Base-by-base conservation (phyloP, 345 rosid species). In the Eutrema japonicum region DNA sequence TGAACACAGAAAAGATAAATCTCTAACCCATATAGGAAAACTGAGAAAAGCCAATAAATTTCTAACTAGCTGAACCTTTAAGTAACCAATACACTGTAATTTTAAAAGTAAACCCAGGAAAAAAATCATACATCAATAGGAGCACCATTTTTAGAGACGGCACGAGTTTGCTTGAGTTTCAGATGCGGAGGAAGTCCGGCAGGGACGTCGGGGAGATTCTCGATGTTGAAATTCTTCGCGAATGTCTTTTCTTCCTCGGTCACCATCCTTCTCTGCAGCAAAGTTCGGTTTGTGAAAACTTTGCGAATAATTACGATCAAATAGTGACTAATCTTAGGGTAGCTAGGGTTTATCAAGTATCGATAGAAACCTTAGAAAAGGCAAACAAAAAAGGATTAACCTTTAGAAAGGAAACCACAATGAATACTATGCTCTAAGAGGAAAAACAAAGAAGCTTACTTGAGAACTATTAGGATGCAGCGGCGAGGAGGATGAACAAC, bases 161-260 rank as follows among this genome's bases (percentile, higher is more conserved):
- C 92, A 8, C 95, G 89, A 75, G 82, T 84, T 77, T 78, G 78
- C 49, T 86, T 89, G 54, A 79, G 82, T 64, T 87, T 81, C 5
- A 87, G 83, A 74, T 87, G 92, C 0, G 89, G 86, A 11, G 96
- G 89, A n/a, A 91, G 85, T 70, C 80, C 79, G 8, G 80, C 70
- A 26, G 94, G 92, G 22, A 91, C 91, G 72, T 93, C 98, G 4
- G 96, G 92, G 70, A 93, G 78, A 61, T 89, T 83, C 78, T 78
- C 68, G 8, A 81, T 77, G 27, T 75, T 55, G 70, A 82, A 79
- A 43, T 73, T 69, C 48, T 72, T 72, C 4, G 73, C 72, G 42
- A 69, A 61, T 37, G 1, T 13, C 61, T 71, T 68, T n/a, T 66
- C 77, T 52, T 48, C 75, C 67, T 71, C 14, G 14, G 30, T 51